A percentile compares a stretch with the other conserved stretches of the same genome.
phyloP scores from a whole-genome alignment of 306 rosid species.

The Prunus persica region Prunus_persica_NCBIv2 NC_034012.1:533501-534000 shows the following conservation, averaged over 20 bases:
- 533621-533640: not conserved
- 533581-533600: not conserved
- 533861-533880: not conserved
- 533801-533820: not conserved
- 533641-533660: not conserved
- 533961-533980: too few relatives aligned
- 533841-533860: not conserved
- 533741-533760: not conserved
- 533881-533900: not conserved
- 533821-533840: not conserved
- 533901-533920: not conserved
- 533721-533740: not conserved
- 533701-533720: not conserved
- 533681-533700: not conserved
- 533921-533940: not conserved
- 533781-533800: not conserved
- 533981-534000: not conserved
- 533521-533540: not conserved
- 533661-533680: not conserved
- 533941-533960: not conserved
- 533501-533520: not conserved
- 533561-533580: not conserved
- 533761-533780: not conserved
- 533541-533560: not conserved
- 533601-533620: not conserved